Percentiles rank a stretch among this genome's conserved stretches.
phyloP scores from a whole-genome alignment of 2,329 filamentous ascomycete species.

The Talaromyces sp. region DNA sequence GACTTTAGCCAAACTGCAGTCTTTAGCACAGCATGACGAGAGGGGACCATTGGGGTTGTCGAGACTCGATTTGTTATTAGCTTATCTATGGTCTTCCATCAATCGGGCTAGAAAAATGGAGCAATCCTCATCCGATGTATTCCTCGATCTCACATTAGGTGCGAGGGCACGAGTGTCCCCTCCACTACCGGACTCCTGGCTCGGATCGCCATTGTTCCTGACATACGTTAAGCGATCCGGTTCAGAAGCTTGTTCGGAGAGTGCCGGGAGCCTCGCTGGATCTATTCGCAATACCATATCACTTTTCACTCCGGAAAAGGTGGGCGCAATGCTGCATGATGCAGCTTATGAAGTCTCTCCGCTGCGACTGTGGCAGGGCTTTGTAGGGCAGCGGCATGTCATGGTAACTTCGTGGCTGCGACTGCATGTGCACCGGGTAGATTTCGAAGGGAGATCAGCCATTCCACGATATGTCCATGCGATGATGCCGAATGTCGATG shows the following conservation, averaged over 20 bases:
- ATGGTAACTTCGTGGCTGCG: conserved; percentile 43
- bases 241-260: not conserved
- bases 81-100: conserved; percentile 45
- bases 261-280: conserved; percentile 11
- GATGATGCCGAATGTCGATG: conserved; percentile 42
- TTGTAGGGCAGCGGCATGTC: conserved; percentile 40
- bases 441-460: conserved; percentile 30
- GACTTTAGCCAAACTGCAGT: not conserved
- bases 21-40: not conserved
- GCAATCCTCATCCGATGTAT: conserved; percentile 27
- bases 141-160: conserved; percentile 41
- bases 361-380: conserved; percentile 47
- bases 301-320: conserved; percentile 33
- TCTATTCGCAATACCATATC: conserved; percentile 34
- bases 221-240: conserved; percentile 29
- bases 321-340: conserved; percentile 42
- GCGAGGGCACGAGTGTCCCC: conserved; percentile 36
- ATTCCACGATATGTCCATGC: conserved; percentile 37
- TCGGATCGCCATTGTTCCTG: conserved; percentile 44
- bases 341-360: conserved; percentile 42
- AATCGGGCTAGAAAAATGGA: conserved; percentile 36
- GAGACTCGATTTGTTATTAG: conserved; percentile 44
- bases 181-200: conserved; percentile 37
- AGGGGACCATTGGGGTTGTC: conserved; percentile 25
- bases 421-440: conserved; percentile 30